Base-by-base conservation (phyloP, 2,329 filamentous ascomycete species). In the Thielaviopsis cerberus region DNA sequence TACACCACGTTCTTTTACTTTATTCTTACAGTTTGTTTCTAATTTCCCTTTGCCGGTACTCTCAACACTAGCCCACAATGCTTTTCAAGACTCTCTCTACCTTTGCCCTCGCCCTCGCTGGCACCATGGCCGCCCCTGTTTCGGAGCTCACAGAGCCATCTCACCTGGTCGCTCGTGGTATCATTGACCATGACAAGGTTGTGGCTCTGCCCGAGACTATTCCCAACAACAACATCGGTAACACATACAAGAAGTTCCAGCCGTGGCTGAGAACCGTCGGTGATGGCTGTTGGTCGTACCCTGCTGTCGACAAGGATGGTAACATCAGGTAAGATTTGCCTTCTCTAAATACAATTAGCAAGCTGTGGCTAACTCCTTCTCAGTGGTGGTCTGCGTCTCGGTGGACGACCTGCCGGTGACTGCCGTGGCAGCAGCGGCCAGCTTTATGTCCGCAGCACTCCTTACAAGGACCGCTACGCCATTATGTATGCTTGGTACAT, bases 281-380 rank as follows among this genome's bases (percentile, higher is more conserved):
- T 20, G 77, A 78, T 63, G 80, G 80, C 52, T 83, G 80, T 61
- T 79, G 82, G 8, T 78, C 80, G 0, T 83, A 80, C 64, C 79
- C 80, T 0, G 80, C 76, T 1, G 80, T 83, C 1, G 76, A 83
- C 61, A 72, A 72, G 0, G 66, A 69, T 0, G 81, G 80, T 1
- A 72, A 83, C 63, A 81, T 76, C 17, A 71, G 73, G 79, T 81
- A 66, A 60, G 70, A 23, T 48, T 17, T 57, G 7, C 23, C 34
- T 4, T 24, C 2, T n/a, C 50, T 20, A 13, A 37, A 13, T 25
- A 30, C 11, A 45, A 11, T 25, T n/a, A 45, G 13, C 15, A 51
- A 22, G 8, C 17, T 51, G 48, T n/a, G n/a, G 22, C 54, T 57
- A 57, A 57, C 37, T 23, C 37, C 20, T 26, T 11, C 27, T 11